These are phyloP conservation scores for Vaccinium myrtillus DNA, from an alignment of 148 eudicot species.

Conservation along the genomic window DNA sequence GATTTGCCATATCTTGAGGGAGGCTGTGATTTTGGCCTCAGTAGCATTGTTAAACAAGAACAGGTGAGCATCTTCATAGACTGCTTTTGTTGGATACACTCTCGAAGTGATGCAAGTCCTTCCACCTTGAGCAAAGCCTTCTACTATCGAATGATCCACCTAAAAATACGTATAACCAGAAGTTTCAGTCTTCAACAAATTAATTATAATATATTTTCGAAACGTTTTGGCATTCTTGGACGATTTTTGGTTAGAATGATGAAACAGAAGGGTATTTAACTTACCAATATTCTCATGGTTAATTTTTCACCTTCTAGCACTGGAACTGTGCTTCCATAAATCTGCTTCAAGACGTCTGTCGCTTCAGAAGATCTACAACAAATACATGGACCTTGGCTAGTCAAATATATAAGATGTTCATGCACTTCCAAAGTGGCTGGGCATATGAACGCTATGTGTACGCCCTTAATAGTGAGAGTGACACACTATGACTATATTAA, in stretches of 20 bases:
- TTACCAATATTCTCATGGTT: constrained; percentile 57
- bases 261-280: not conserved
- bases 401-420: not conserved
- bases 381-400: not conserved
- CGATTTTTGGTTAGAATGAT: not conserved
- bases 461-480: no score
- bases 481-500: no score
- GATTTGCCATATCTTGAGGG: constrained; percentile 58
- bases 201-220: not conserved
- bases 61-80: constrained; percentile 40
- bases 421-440: no score
- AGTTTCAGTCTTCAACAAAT: not conserved
- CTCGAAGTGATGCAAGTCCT: constrained; percentile 58
- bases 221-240: not conserved
- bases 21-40: constrained; percentile 35
- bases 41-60: constrained; percentile 65
- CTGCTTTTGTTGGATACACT: constrained; percentile 58
- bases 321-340: constrained; percentile 51
- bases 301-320: constrained; percentile 54
- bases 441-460: no score
- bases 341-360: constrained; percentile 37
- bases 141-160: constrained; percentile 73
- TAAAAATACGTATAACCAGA: not conserved
- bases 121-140: constrained; percentile 66
- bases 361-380: constrained; percentile 56